Percentiles rank a stretch among this genome's conserved stretches.
Evolutionary conservation across 805 yeast species (phyloP).

Genomic region (Candida xiaguanensis): DNA sequence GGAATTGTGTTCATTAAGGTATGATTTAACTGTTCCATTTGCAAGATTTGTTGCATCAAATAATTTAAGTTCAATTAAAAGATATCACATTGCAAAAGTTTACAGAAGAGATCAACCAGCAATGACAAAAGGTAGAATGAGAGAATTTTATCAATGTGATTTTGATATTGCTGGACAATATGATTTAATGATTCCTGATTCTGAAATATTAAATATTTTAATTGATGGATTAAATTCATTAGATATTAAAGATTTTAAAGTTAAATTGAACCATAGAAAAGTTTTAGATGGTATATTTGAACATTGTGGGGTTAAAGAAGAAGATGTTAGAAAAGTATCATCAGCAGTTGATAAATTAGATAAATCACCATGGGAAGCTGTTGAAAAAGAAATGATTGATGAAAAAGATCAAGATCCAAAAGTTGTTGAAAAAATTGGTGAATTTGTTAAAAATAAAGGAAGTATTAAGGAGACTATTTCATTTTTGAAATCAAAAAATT

Average conservation of each 20-base stretch:
- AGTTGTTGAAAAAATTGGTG: constrained; percentile 91
- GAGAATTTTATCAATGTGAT: constrained; percentile 99
- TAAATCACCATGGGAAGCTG: constrained; percentile 93
- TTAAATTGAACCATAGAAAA: constrained; percentile 93
- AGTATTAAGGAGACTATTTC: constrained; percentile 59
- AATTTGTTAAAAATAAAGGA: constrained; percentile 84
- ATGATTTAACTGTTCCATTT: constrained; percentile 97
- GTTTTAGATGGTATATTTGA: constrained; percentile 93
- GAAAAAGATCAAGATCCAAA: constrained; percentile 90
- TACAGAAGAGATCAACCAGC: constrained; percentile 99
- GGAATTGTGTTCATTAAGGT: constrained; percentile 89
- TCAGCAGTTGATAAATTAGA: constrained; percentile 97
- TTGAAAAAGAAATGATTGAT: constrained; percentile 83
- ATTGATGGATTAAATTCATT: constrained; percentile 82
- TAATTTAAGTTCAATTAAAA: constrained; percentile 81
- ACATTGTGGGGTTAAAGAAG: constrained; percentile 91
- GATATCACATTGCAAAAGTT: constrained; percentile 97
- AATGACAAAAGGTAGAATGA: constrained; percentile 99
- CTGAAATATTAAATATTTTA: constrained; percentile 77
- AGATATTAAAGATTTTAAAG: constrained; percentile 85
- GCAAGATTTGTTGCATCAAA: constrained; percentile 97
- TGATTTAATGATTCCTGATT: constrained; percentile 94
- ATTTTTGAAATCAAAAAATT: constrained; percentile 53
- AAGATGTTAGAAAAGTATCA: constrained; percentile 89
- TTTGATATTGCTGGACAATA: constrained; percentile 93